Base-by-base conservation (phyloP, 1,284 basidiomycete genomes). In the Volvariella volvacea region DNA sequence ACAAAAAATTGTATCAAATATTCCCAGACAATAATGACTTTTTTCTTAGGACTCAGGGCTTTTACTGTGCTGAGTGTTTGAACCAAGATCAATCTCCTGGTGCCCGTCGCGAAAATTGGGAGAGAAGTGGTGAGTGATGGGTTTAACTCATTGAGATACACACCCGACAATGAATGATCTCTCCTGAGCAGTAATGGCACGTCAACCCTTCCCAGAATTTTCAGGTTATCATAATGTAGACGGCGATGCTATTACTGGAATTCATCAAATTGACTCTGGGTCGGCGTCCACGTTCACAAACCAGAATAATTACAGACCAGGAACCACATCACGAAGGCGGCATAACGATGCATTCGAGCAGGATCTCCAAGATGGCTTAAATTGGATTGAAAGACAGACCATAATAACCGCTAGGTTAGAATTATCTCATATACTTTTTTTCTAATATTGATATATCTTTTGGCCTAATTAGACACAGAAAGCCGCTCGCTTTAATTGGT, bases 281-380 rank as follows among this genome's bases (percentile, higher is more conserved):
- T 66, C 76, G 17, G 80, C 81, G 67, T 77, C 75, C 48, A 52
- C 82, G 14, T 82, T 84, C 68, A 81, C 83, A 16, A 80, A 85
- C 55, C 81, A 84, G 58, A 68, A 74, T 48, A 57, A 55, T 28
- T 83, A 81, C 51, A 68, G 61, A 17, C 9, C 25, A 14, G 49
- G 58, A 22, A 73, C 79, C 53, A 67, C 71, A 20, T 66, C 61
- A n/a, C n/a, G n/a, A n/a, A n/a, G n/a, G 48, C 59, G 74, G 42
- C 59, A 69, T 20, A 49, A 67, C 14, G n/a, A n/a, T n/a, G n/a
- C n/a, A n/a, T 78, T 75, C 59, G 69, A 76, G 49, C 72, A 74
- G 47, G 71, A 66, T 0, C 52, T 83, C 28, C 60, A 76, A 44
- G 55, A 55, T 17, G 80, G 80, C 34, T 49, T 67, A 39, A 56